Evolutionary conservation across 1,284 basidiomycete genomes (phyloP).

Genomic region (Ceratobasidium sp.): DNA sequence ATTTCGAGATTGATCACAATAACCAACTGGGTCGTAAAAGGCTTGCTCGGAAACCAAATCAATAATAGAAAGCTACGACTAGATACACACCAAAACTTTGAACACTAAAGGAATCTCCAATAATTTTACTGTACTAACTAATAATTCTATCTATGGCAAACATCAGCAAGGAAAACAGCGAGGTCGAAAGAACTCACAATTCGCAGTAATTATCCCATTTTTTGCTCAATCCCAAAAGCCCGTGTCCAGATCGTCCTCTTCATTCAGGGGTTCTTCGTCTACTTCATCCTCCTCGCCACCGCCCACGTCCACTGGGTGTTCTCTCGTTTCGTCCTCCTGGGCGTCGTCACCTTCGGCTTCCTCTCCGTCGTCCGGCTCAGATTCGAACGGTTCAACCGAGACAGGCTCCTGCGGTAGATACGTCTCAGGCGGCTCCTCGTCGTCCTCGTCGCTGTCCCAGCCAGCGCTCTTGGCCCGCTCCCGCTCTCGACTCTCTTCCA

Average conservation of each 20-base stretch:
- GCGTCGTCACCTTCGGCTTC: neutral
- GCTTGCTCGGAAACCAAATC: too few relatives aligned
- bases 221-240: constrained; percentile 11
- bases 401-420: constrained; percentile 16
- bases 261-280: constrained; percentile 7
- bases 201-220: too few relatives aligned
- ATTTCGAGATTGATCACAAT: neutral
- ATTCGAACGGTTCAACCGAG: constrained; percentile 24
- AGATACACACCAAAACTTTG: constrained; percentile 11
- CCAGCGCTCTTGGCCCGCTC: constrained; percentile 36
- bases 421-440: constrained; percentile 4
- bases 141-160: neutral
- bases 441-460: constrained; percentile 43
- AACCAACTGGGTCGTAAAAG: neutral
- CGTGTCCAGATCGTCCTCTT: neutral
- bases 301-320: constrained; percentile 2
- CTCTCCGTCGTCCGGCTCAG: neutral
- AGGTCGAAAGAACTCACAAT: neutral
- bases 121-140: constrained; percentile 2
- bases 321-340: constrained; percentile 13
- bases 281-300: neutral
- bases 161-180: neutral
- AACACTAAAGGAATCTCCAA: neutral
- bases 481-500: constrained; percentile 2
- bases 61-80: neutral